Percentiles rank a stretch among this genome's conserved stretches.
Evolutionary conservation across 306 rosid genomes (phyloP).

Genomic region (Hippophae gyantsensis): DNA sequence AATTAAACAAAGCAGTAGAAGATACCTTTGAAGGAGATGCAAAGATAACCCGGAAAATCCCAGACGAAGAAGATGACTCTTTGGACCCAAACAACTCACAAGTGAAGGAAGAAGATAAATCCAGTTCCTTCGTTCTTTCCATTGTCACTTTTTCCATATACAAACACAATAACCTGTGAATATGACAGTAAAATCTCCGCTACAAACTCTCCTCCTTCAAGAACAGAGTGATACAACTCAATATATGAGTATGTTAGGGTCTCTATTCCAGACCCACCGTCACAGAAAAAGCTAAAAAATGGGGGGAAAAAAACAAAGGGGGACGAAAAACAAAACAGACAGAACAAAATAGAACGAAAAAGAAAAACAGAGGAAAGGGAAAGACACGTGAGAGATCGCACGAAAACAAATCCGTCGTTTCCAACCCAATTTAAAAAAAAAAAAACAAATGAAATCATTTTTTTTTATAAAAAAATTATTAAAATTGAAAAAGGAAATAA

Average conservation of each 20-base stretch:
- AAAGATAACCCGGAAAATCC: conserved; percentile 52
- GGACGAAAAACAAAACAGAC: background rate
- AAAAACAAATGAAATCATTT: background rate
- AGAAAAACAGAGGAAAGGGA: conserved; percentile 6
- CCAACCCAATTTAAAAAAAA: conserved; percentile 32
- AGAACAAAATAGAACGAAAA: conserved; percentile 1
- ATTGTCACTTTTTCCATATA: conserved; percentile 20
- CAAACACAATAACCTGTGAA: background rate
- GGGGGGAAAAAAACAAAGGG: conserved; percentile 24
- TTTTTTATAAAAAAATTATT: background rate
- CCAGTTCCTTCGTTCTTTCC: conserved; percentile 50
- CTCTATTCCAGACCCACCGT: conserved; percentile 27
- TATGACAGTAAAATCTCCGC: background rate
- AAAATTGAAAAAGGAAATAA: background rate
- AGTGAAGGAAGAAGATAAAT: conserved; percentile 55
- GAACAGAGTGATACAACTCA: background rate
- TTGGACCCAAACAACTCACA: conserved; percentile 60
- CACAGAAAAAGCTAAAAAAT: conserved; percentile 17
- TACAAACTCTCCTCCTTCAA: background rate
- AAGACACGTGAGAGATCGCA: conserved; percentile 49
- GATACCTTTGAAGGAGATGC: conserved; percentile 51
- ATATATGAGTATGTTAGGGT: background rate
- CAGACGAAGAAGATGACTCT: conserved; percentile 42
- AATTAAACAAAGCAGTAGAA: background rate
- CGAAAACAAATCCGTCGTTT: conserved; percentile 27